These are phyloP conservation scores for Schizochytrium sp. DNA, from an alignment of 108 stramenopile species.

Conservation along the genomic window DNA sequence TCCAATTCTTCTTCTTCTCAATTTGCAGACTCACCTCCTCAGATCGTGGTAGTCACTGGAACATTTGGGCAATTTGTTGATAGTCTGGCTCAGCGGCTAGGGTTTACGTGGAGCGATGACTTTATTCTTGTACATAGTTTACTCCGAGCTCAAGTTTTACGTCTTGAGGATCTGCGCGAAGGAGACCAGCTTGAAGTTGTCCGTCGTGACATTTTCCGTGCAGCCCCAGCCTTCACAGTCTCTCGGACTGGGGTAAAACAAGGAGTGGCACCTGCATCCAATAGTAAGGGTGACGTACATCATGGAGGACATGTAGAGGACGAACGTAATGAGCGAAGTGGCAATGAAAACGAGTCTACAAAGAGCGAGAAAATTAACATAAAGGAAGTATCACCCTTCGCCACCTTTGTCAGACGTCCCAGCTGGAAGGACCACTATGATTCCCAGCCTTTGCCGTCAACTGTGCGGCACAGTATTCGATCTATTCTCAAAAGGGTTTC, in stretches of 20 bases:
- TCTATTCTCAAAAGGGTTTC: conserved; percentile 9
- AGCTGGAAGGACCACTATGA: conserved; percentile 58
- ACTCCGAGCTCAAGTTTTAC: conserved; percentile 1
- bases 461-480: background rate
- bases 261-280: no score
- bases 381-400: conserved; percentile 15
- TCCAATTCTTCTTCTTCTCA: no score
- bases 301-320: no score
- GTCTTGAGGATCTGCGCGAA: conserved; percentile 1
- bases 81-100: background rate
- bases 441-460: background rate
- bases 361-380: background rate
- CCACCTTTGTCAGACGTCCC: conserved; percentile 48
- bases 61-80: conserved; percentile 3
- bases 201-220: background rate
- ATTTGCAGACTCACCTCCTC: background rate
- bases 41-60: background rate
- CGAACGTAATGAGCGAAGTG: no score
- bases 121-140: conserved; percentile 46
- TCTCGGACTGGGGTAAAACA: no score
- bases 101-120: background rate
- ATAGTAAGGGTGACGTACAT: no score
- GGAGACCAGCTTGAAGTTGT: conserved; percentile 29
- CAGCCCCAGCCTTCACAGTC: background rate
- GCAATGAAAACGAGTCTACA: no score